Evolutionary conservation across 371 early-diverging fungal species (phyloP).

Genomic region (Capillidium heterosporum): DNA sequence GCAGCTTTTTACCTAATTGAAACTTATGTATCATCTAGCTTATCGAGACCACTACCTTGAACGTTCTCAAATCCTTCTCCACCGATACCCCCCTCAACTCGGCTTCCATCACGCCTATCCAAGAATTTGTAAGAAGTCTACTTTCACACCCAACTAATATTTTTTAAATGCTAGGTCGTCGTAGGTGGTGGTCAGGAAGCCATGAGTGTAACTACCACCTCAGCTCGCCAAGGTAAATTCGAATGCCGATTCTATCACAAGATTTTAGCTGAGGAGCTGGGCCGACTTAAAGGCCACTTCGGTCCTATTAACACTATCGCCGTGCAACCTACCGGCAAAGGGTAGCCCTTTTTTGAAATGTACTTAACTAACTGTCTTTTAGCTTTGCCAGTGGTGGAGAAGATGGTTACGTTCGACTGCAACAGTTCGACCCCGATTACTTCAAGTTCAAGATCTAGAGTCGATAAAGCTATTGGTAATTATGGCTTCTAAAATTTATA

Average conservation of each 20-base stretch:
- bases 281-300: constrained; percentile 96
- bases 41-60: constrained; percentile 68
- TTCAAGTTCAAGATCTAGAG: constrained; percentile 56
- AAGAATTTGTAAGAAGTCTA: constrained; percentile 34
- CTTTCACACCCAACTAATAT: neutral
- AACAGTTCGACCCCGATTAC: constrained; percentile 91
- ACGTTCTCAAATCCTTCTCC: constrained; percentile 63
- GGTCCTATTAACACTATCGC: constrained; percentile 99
- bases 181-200: constrained; percentile 73
- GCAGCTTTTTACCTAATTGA: neutral
- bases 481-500: too few species aligned
- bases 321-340: constrained; percentile 85
- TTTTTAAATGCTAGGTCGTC: constrained; percentile 16
- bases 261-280: constrained; percentile 91
- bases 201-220: constrained; percentile 91
- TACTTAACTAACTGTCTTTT: neutral
- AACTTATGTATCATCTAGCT: constrained; percentile 14
- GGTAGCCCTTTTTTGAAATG: constrained; percentile 14
- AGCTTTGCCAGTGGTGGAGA: constrained; percentile 95
- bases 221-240: constrained; percentile 91
- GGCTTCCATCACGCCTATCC: constrained; percentile 77
- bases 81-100: constrained; percentile 95
- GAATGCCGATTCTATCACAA: constrained; percentile 98
- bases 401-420: constrained; percentile 94
- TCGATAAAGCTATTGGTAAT: too few species aligned